Base-by-base conservation (phyloP, 164 flowering plant genomes). In the Echeveria elegans region DNA sequence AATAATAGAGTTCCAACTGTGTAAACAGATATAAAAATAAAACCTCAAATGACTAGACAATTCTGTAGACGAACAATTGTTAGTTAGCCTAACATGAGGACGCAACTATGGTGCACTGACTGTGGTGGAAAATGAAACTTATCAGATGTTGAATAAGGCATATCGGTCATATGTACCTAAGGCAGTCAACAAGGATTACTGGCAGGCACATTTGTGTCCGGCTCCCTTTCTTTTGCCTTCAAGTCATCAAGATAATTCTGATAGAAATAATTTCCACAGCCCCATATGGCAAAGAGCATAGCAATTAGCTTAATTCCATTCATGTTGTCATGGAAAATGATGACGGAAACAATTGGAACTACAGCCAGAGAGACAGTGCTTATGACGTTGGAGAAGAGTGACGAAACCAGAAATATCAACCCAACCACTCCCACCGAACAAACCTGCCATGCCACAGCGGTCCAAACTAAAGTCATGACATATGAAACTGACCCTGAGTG, bases 341-440 rank as follows among this genome's bases (percentile, higher is more conserved):
- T 60, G 48, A 84, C 76, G 19, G 90, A 52, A 64, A 83, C 86
- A 52, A 86, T 64, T 8, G 90, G 90, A 34, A 81, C 75, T 29
- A 79, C 76, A 47, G 85, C 85, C 78, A 84, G 71, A 40, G 82
- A 71, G 26, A 80, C 48, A 0, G 88, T 86, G 45, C 90, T 84
- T 4, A 86, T 81, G 16, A 81, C 90, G 63, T 86, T 86, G 23
- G 90, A 84, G 73, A 82, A 86, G 59, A 86, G 81, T n/a, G 90
- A 84, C 9, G 89, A 83, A 41, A 85, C 87, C 70, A 82, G 69
- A 58, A 80, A 84, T 12, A 86, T 81, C 81, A 86, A 75, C 8
- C 90, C 88, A 41, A 84, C 73, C 4, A 81, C 82, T 32, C 88
- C 90, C 48, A 86, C 85, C 0, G 84, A 75, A 64, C 80, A 82